Percentiles rank a stretch among this genome's conserved stretches.
These are phyloP conservation scores for Fusarium succisae DNA, from an alignment of 2,329 filamentous ascomycete genomes.

Conservation along the genomic window DNA sequence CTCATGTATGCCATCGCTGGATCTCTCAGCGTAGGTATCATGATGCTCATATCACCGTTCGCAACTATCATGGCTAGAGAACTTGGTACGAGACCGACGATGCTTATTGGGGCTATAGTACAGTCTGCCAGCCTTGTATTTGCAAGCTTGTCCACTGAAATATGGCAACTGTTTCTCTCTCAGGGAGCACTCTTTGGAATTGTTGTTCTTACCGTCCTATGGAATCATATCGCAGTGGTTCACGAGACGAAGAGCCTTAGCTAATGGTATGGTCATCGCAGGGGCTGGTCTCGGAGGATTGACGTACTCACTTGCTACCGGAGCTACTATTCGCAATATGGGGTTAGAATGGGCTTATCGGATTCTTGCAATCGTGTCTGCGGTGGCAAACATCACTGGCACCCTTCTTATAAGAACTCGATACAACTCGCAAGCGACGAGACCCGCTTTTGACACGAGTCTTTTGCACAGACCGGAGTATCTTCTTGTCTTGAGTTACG, in stretches of 20 bases:
- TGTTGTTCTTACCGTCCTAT: conserved; percentile 65
- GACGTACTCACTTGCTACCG: conserved; percentile 35
- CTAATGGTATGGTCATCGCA: conserved; percentile 64
- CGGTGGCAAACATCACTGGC: conserved; percentile 63
- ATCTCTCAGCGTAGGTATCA: conserved; percentile 61
- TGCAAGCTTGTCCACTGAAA: conserved; percentile 60
- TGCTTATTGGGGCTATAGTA: conserved; percentile 63
- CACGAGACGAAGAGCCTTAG: conserved; percentile 61
- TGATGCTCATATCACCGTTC: conserved; percentile 54
- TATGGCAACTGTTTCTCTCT: conserved; percentile 69
- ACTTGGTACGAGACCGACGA: conserved; percentile 47
- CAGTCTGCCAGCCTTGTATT: conserved; percentile 61
- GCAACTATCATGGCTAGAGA: conserved; percentile 40
- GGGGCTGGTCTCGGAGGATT: conserved; percentile 57
- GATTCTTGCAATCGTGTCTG: conserved; percentile 57
- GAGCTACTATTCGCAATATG: conserved; percentile 62
- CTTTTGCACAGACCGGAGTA: conserved; percentile 59
- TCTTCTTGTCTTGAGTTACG: conserved; percentile 66
- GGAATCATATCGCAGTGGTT: conserved; percentile 71
- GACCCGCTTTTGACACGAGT: conserved; percentile 12
- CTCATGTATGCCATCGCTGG: conserved; percentile 70
- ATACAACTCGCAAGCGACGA: neutral
- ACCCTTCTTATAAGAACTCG: conserved; percentile 67
- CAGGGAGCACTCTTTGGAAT: conserved; percentile 69
- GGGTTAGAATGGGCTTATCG: conserved; percentile 66